Conservation (phyloP, 148 eudicot species). For the Fagopyrum esculentum region DNA sequence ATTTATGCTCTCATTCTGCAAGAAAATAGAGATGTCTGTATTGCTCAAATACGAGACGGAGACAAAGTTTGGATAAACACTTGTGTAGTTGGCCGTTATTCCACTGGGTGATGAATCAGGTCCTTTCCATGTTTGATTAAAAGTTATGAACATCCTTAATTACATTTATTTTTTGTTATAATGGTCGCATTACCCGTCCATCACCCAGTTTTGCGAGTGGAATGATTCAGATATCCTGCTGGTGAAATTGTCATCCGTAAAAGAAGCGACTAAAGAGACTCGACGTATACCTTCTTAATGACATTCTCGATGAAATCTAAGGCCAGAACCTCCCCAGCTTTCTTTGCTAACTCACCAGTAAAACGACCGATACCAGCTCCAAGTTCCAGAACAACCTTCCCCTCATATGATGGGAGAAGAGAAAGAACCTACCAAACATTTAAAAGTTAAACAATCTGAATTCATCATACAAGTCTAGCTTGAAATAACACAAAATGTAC, state of each 20-base stretch:
- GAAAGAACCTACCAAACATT: slow-evolving; percentile 50
- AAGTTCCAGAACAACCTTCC: slow-evolving; percentile 80
- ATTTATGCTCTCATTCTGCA: slow-evolving; percentile 80
- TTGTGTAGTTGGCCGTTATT: too few species aligned
- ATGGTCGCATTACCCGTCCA: too few species aligned
- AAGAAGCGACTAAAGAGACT: neutral
- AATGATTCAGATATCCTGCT: too few species aligned
- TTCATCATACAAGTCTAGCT: neutral
- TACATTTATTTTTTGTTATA: too few species aligned
- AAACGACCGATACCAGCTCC: slow-evolving; percentile 99
- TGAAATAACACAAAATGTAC: too few species aligned
- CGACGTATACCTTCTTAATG: slow-evolving; percentile 64
- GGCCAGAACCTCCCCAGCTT: slow-evolving; percentile 73
- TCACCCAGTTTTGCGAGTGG: too few species aligned
- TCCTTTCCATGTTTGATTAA: too few species aligned
- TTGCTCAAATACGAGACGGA: neutral
- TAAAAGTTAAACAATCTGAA: neutral
- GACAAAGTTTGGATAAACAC: neutral
- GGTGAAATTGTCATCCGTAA: too few species aligned
- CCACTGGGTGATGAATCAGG: too few species aligned
- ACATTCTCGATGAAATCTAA: slow-evolving; percentile 87
- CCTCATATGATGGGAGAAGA: slow-evolving; percentile 80
- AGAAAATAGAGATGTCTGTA: neutral
- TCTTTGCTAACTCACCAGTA: slow-evolving; percentile 84
- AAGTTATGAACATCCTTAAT: too few species aligned